Base-by-base conservation (phyloP, 495 filamentous ascomycete genomes). In the Thozetella sp. region DNA sequence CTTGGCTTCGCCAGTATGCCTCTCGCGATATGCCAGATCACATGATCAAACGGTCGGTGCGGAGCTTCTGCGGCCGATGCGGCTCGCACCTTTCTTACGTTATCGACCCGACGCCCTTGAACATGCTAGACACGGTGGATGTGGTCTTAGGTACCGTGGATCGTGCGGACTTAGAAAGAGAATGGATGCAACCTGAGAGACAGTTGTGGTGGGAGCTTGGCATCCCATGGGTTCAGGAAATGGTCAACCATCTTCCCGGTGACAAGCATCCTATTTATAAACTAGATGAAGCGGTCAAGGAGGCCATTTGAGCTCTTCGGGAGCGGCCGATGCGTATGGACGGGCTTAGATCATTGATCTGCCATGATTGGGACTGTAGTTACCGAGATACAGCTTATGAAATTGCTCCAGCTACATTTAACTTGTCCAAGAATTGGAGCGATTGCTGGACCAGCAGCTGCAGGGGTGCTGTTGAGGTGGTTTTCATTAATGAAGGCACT, bases 11-110 rank as follows among this genome's bases (percentile, higher is more conserved):
- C 45, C 22, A 57, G 52, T 68, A 59, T 54, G 43, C 34, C 9
- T 60, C 51, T 12, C 56, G 54, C 25, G 13, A 30, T 12, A 22
- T 30, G n/a, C 50, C 51, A 19, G 60, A 23, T 40, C 17, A 50
- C 2, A 4, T 22, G 50, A 22, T 52, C 50, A 52, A 52, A 22
- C 17, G 50, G 13, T 22, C 13, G 4, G 15, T 52, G 4, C 54
- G 67, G 19, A 57, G 51, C 22, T 71, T 71, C 57, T 71, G 67
- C 43, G 57, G 54, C n/a, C 63, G 55, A 27, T 68, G 67, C 54
- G 67, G 67, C 22, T 68, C 66, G 13, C 55, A 55, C 22, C n/a
- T 71, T 15, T 53, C 63, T 1, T 71, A 67, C 30, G 50, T 34
- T 15, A 30, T 61, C 20, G 22, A 23, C 1, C 55, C 30, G 40